A percentile compares a stretch with the other conserved stretches of the same genome.
phyloP scores from a whole-genome alignment of 352 stramenopile species.

The Pythium inflatum region DNA sequence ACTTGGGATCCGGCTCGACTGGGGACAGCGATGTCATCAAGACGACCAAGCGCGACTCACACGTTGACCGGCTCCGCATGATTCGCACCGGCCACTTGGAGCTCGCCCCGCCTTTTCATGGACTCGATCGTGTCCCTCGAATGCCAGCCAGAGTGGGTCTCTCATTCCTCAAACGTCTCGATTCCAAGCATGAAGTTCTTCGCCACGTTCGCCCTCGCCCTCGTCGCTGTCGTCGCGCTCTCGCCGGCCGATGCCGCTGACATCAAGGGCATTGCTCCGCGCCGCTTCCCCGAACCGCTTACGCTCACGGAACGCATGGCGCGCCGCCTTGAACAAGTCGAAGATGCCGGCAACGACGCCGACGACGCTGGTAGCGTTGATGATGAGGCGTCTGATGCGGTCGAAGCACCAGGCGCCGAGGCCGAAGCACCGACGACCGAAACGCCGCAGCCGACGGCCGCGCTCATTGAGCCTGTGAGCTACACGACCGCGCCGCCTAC shows the following conservation, averaged over 20 bases:
- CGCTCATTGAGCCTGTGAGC: background rate
- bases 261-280: slow-evolving; percentile 13
- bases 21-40: too few species aligned
- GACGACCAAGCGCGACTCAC: too few species aligned
- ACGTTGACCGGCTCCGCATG: too few species aligned
- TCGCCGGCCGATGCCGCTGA: background rate
- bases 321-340: slow-evolving; percentile 12
- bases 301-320: background rate
- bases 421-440: background rate
- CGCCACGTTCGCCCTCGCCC: background rate
- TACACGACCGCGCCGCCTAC: background rate
- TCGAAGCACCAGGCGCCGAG: background rate
- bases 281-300: background rate
- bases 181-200: slow-evolving; percentile 19
- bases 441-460: background rate
- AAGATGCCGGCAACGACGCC: background rate
- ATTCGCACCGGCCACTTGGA: too few species aligned
- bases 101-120: background rate
- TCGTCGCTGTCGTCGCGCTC: slow-evolving; percentile 9
- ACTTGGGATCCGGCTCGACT: background rate
- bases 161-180: background rate
- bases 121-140: too few species aligned
- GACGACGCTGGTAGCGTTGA: background rate
- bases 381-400: background rate
- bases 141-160: too few species aligned